Conservation (phyloP, 2,329 filamentous ascomycete species). For the Diaporthe citriasiana region DNA sequence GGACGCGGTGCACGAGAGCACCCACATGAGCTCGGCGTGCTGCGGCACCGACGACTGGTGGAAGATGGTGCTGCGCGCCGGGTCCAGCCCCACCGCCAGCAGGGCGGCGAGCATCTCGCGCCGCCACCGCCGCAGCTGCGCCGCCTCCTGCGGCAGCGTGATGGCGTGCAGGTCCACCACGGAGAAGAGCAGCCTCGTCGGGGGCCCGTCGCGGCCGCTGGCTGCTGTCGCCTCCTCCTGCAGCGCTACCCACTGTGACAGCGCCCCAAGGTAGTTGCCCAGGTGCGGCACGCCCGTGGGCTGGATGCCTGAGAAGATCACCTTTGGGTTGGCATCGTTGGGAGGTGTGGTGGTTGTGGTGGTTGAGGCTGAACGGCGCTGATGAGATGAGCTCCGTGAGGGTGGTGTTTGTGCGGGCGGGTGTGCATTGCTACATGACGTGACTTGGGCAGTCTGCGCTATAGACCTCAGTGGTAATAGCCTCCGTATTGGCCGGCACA, state of each 20-base stretch:
- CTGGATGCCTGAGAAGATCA: slow-evolving; percentile 96
- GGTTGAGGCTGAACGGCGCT: slow-evolving; percentile 24
- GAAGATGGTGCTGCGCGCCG: slow-evolving; percentile 83
- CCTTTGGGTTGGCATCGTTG: slow-evolving; percentile 49
- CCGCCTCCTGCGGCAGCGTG: slow-evolving; percentile 79
- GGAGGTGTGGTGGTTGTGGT: slow-evolving; percentile 29
- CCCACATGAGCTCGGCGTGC: slow-evolving; percentile 96
- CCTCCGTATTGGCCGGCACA: neutral
- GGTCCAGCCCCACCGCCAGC: slow-evolving; percentile 86
- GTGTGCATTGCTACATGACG: neutral
- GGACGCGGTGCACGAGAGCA: slow-evolving; percentile 90
- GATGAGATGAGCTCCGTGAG: neutral
- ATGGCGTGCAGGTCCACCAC: slow-evolving; percentile 96
- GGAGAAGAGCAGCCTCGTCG: slow-evolving; percentile 79
- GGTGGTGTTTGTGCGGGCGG: neutral
- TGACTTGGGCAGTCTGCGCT: neutral
- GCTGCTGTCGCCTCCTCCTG: slow-evolving; percentile 73
- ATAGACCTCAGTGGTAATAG: neutral
- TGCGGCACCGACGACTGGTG: slow-evolving; percentile 83
- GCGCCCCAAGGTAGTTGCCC: slow-evolving; percentile 93
- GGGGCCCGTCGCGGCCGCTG: slow-evolving; percentile 50
- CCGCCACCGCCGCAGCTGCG: slow-evolving; percentile 73
- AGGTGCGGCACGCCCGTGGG: slow-evolving; percentile 94
- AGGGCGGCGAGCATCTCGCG: slow-evolving; percentile 84
- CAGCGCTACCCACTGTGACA: slow-evolving; percentile 87